A percentile compares a stretch with the other conserved stretches of the same genome.
Evolutionary conservation across 805 yeast genomes (phyloP).

Genomic region (Saccharomycopsis sp.): DNA sequence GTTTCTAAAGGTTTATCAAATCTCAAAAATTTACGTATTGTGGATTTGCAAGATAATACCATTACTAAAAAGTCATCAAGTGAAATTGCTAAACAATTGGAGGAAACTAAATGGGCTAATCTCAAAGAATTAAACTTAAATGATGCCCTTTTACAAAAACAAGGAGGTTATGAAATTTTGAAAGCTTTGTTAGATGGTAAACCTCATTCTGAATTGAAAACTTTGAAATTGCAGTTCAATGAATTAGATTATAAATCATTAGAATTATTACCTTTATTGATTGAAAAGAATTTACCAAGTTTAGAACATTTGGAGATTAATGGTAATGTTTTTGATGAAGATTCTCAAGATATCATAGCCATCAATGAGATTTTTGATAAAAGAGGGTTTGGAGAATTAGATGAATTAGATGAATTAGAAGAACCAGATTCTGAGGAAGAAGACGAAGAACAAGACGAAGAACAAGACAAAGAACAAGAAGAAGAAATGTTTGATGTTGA

Average conservation of each 20-base stretch:
- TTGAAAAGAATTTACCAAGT: conserved; percentile 44
- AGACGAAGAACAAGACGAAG: conserved; percentile 36
- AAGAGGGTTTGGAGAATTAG: conserved; percentile 74
- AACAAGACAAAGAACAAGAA: conserved; percentile 28
- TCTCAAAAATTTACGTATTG: conserved; percentile 47
- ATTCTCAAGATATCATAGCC: conserved; percentile 54
- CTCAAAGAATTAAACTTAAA: conserved; percentile 75
- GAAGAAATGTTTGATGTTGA: conserved; percentile 32
- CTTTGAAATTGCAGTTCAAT: conserved; percentile 74
- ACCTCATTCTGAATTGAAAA: conserved; percentile 32
- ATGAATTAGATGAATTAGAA: conserved; percentile 92
- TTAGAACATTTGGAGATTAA: conserved; percentile 70
- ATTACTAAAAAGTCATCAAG: conserved; percentile 61
- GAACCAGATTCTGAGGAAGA: conserved; percentile 56
- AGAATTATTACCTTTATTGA: conserved; percentile 42
- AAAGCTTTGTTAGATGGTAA: conserved; percentile 36
- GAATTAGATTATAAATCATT: conserved; percentile 68
- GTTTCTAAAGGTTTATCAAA: conserved; percentile 59
- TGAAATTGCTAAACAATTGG: conserved; percentile 51
- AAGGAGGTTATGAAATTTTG: conserved; percentile 55
- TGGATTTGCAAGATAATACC: conserved; percentile 94
- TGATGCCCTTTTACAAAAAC: conserved; percentile 76
- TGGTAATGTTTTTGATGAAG: conserved; percentile 91
- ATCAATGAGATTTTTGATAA: conserved; percentile 54
- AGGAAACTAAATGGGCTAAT: conserved; percentile 43